Evolutionary conservation across 345 rosid genomes (phyloP).

Genomic region (Raphanus sativus): DNA sequence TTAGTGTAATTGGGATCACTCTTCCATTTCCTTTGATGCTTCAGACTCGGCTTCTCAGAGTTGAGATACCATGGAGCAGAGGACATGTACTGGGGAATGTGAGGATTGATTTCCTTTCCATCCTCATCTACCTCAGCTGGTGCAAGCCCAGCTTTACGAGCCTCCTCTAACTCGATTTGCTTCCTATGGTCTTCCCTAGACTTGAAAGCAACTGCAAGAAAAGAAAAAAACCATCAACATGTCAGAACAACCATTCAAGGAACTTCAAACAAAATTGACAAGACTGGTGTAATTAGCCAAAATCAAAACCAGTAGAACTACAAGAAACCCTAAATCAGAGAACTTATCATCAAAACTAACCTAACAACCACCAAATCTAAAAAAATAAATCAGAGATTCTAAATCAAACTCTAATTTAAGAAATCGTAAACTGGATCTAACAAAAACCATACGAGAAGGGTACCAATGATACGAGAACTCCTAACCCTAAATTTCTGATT

Average conservation of each 20-base stretch:
- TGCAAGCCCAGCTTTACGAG: conserved; percentile 76
- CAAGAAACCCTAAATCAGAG: neutral
- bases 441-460: neutral
- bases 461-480: neutral
- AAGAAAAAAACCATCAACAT: conserved; percentile 52
- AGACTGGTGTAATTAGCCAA: neutral
- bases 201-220: conserved; percentile 58
- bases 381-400: neutral
- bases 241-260: conserved; percentile 59
- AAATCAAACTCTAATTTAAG: neutral
- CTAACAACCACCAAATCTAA: neutral
- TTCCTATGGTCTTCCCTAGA: conserved; percentile 68
- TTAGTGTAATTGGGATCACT: conserved; percentile 77
- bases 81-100: conserved; percentile 75
- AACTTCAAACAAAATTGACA: conserved; percentile 17
- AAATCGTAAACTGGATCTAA: neutral
- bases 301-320: neutral
- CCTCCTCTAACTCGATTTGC: conserved; percentile 65
- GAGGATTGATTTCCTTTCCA: conserved; percentile 76
- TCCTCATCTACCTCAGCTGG: conserved; percentile 76
- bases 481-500: neutral
- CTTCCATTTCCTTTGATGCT: conserved; percentile 89
- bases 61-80: conserved; percentile 82
- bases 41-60: conserved; percentile 60
- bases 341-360: neutral